A percentile compares a stretch with the other conserved stretches of the same genome.
These are phyloP conservation scores for Penicillium sp. DNA, from an alignment of 2,329 filamentous ascomycete genomes.

Conservation along the genomic window DNA sequence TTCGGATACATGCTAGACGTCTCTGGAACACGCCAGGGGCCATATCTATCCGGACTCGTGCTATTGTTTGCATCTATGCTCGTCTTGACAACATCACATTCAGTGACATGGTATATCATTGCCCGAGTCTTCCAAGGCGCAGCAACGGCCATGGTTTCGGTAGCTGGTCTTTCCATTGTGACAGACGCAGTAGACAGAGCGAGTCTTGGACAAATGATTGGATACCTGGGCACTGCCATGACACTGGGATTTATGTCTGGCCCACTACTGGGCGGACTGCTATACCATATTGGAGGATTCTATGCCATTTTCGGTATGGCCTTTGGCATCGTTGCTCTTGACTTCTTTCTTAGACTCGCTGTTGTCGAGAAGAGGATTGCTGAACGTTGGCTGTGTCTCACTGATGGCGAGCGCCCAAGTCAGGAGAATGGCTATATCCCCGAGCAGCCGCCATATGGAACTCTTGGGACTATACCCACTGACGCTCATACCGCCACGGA, in stretches of 20 bases:
- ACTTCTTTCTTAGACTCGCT: constrained; percentile 57
- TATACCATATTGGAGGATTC: constrained; percentile 59
- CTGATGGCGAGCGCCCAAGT: neutral
- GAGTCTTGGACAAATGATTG: constrained; percentile 59
- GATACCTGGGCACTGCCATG: constrained; percentile 54
- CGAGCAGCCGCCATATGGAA: constrained; percentile 8
- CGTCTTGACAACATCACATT: constrained; percentile 52
- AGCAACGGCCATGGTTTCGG: constrained; percentile 59
- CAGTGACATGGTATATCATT: constrained; percentile 47
- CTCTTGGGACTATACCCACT: neutral
- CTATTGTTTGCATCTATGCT: constrained; percentile 53
- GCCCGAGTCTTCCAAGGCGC: constrained; percentile 57
- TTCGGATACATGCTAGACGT: constrained; percentile 18
- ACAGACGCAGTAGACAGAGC: constrained; percentile 56
- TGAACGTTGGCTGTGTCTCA: constrained; percentile 18
- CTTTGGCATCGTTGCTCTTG: constrained; percentile 53
- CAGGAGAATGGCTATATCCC: constrained; percentile 9
- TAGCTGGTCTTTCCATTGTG: constrained; percentile 55
- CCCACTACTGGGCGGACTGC: constrained; percentile 56
- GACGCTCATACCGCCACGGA: constrained; percentile 22
- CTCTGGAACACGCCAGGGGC: constrained; percentile 46
- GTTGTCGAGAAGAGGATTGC: constrained; percentile 61
- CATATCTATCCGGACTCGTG: constrained; percentile 56
- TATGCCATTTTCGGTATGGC: constrained; percentile 57
- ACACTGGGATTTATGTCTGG: constrained; percentile 55